Conservation (phyloP, 495 filamentous ascomycete species). For the Choiromyces venosus region DNA sequence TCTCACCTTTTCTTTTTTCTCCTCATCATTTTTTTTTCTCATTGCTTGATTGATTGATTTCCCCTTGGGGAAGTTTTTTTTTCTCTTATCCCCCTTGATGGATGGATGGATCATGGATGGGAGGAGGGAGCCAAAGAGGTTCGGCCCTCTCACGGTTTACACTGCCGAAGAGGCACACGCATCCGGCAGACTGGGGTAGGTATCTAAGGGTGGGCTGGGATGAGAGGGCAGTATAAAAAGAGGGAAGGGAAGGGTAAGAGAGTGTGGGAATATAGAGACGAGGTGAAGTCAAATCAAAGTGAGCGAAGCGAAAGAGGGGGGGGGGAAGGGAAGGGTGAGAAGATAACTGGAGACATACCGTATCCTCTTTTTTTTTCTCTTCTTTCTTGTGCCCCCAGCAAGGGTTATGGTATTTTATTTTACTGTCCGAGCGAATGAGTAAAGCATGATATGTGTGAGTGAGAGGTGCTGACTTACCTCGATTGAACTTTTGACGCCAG, state of each 20-base stretch:
- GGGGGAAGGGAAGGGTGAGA: neutral
- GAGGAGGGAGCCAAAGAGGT: conserved; percentile 1
- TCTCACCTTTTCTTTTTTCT: neutral
- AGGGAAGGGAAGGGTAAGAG: too few species aligned
- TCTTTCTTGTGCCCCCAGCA: conserved; percentile 29
- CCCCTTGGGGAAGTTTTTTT: too few species aligned
- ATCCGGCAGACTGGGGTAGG: conserved; percentile 23
- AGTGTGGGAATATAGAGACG: neutral
- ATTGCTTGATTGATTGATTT: neutral
- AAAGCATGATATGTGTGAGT: conserved; percentile 18
- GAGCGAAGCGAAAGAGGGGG: conserved; percentile 13
- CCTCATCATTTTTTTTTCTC: neutral
- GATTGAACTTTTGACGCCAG: conserved; percentile 33
- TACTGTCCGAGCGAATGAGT: conserved; percentile 14
- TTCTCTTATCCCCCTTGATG: neutral
- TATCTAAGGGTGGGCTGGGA: conserved; percentile 17
- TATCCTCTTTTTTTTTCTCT: conserved; percentile 17
- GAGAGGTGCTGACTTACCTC: conserved; percentile 16
- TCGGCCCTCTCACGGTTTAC: conserved; percentile 1
- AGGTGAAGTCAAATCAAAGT: neutral
- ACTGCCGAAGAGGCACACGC: conserved; percentile 21
- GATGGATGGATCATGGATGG: too few species aligned
- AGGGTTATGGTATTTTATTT: conserved; percentile 15
- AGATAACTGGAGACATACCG: conserved; percentile 28
- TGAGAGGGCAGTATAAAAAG: neutral